phyloP scores from a whole-genome alignment of 1,284 basidiomycete genomes.

The Ustilago curta region DNA sequence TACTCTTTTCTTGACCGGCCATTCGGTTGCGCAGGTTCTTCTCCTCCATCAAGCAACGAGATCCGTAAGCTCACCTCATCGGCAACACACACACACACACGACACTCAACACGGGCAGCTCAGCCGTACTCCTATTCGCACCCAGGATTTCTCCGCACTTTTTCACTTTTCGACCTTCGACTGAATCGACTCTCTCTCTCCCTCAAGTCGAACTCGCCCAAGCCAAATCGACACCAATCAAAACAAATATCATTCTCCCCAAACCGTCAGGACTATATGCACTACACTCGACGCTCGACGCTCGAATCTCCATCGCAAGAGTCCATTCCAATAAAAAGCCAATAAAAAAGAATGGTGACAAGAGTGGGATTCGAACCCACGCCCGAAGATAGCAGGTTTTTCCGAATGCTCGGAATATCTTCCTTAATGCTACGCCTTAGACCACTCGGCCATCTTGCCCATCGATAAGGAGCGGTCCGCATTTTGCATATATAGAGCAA shows the following conservation, averaged over 20 bases:
- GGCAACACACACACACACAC: neutral
- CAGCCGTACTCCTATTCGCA: too few species aligned
- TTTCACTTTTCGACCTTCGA: conserved; percentile 6
- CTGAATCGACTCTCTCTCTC: neutral
- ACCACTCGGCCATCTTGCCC: conserved; percentile 70
- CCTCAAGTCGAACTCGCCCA: neutral
- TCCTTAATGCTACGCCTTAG: conserved; percentile 68
- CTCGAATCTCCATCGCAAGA: neutral
- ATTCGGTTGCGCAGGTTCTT: neutral
- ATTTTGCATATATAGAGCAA: conserved; percentile 1
- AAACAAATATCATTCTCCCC: too few species aligned
- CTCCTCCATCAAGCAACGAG: neutral
- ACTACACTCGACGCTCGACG: too few species aligned
- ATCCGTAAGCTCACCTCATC: conserved; percentile 2
- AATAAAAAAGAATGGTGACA: conserved; percentile 56
- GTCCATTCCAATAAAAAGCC: neutral
- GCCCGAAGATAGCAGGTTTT: conserved; percentile 64
- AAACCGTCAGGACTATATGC: too few species aligned
- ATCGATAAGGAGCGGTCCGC: neutral
- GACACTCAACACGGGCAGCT: neutral
- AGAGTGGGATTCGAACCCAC: conserved; percentile 70
- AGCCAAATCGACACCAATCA: too few species aligned
- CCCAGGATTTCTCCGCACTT: too few species aligned
- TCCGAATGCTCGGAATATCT: conserved; percentile 32
- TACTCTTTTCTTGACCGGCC: too few species aligned